A percentile compares a stretch with the other conserved stretches of the same genome.
Evolutionary conservation across 2,329 filamentous ascomycete genomes (phyloP).

Genomic region (Epichloe sp.): DNA sequence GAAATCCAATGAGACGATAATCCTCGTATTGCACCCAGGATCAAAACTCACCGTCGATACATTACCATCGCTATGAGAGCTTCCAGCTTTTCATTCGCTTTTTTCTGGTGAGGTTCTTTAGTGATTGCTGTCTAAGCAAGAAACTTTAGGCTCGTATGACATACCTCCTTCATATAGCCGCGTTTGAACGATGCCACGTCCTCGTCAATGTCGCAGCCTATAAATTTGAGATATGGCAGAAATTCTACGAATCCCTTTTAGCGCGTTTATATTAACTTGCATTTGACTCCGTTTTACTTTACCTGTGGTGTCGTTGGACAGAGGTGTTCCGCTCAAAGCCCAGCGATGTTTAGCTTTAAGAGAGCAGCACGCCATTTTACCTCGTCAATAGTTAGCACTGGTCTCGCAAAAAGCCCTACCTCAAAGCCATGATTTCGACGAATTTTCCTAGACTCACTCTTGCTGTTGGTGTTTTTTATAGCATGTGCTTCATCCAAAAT

Average conservation of each 20-base stretch:
- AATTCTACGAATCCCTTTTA: constrained; percentile 16
- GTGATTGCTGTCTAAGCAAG: background rate
- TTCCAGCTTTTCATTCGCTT: constrained; percentile 9
- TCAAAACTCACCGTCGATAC: constrained; percentile 14
- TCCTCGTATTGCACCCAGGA: too few species aligned
- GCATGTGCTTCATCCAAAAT: constrained; percentile 44
- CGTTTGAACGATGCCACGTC: background rate
- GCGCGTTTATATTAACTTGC: background rate
- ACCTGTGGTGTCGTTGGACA: constrained; percentile 20
- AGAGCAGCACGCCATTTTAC: constrained; percentile 11
- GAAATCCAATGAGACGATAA: background rate
- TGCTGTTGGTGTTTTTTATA: constrained; percentile 35
- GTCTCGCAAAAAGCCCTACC: background rate
- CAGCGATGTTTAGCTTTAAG: constrained; percentile 20
- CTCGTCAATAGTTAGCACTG: background rate
- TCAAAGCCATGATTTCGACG: background rate
- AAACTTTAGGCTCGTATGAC: background rate
- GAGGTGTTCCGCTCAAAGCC: constrained; percentile 23
- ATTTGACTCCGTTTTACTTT: background rate
- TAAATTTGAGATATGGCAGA: constrained; percentile 21
- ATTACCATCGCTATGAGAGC: constrained; percentile 12
- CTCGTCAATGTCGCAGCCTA: constrained; percentile 11
- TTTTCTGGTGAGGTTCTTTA: constrained; percentile 3
- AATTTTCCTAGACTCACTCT: constrained; percentile 14
- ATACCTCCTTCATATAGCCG: constrained; percentile 10